Evolutionary conservation across 2,329 filamentous ascomycete genomes (phyloP), one percentile per base, ranked within the genome.

Genomic region (Pseudogymnoascus sp.): DNA sequence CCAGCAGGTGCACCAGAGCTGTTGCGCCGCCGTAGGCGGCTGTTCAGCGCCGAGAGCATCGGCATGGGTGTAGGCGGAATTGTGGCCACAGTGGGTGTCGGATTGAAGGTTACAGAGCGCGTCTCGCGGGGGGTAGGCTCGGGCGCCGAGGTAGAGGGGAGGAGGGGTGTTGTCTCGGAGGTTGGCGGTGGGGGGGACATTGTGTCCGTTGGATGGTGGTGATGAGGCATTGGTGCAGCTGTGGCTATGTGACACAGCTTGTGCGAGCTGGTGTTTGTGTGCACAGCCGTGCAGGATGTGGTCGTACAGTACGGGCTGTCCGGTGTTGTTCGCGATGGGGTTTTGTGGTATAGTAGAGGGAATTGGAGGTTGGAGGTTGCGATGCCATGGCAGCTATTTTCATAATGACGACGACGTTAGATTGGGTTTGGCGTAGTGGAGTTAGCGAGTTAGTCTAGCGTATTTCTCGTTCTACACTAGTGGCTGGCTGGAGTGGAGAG

Each of bases 1-100:
- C 70, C 67, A n/a, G 57, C 32, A 8, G 84, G 78, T 60, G 84
- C 78, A 60, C 90, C 87, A 69, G 91, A 87, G 74, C 90, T 96
- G 70, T 96, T 94, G 65, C 92, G 84, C 69, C 93, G 81, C 60
- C 90, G 87, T 54, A 97, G 80, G 75, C 92, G 96, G 80, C 80
- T 93, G 75, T 97, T 96, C 67, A 97, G 77, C 2, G 88, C 84
- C 4, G 91, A 86, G 22, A 96, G 83, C 74, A 89, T 86, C 3
- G 85, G 84, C 60, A 75, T 20, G 71, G 68, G 4, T 47, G 67
- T 63, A 60, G 68, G 41, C 22, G 74, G 77, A 68, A 86, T 81
- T 16, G 83, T 85, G 64, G 80, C 79, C n/a, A 81, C 79, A 50
- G 85, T 80, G 37, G 84, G 83, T 64, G 87, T 85, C 4, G 87